Base-by-base conservation (phyloP, 2,329 filamentous ascomycete species). In the Fusarium clavum region DNA sequence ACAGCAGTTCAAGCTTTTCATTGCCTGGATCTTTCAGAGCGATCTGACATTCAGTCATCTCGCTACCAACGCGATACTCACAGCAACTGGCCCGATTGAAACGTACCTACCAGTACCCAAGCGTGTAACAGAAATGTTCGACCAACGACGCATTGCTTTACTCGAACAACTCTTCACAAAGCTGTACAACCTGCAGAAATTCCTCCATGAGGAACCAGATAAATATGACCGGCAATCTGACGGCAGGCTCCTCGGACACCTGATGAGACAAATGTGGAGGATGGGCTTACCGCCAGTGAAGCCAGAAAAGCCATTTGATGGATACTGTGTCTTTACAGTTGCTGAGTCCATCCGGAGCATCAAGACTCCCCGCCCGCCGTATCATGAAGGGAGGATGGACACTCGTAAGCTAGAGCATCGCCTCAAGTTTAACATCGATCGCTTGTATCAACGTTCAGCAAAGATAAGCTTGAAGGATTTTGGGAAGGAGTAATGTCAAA, bases 41-140 rank as follows among this genome's bases (percentile, higher is more conserved):
- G 40, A 43, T 6, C 4, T 0, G 1, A 12, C 14, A 4, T 43
- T 43, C 12, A 14, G 1, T 13, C 1, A 13, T 11, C 1, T 43
- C 0, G 16, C 40, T 4, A 22, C 12, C n/a, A 5, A 13, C 5
- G 40, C 40, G 5, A 43, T 43, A 43, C 40, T 22, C 0, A 22
- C 11, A n/a, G 8, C n/a, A 22, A 3, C n/a, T 13, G n/a, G 40
- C 5, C 40, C n/a, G 1, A 43, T 22, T 8, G 12, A 43, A 14
- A 43, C n/a, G 14, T 14, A 43, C 8, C n/a, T 43, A 40, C 34
- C 34, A 18, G 10, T 38, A 0, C 34, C 16, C 8, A 38, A 3
- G 11, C 32, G 12, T 10, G 34, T 38, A 18, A 38, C 16, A 2
- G 8, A 11, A 10, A 11, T 11, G 8, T 3, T 30, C 29, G 34